These are phyloP conservation scores for Hymenoscyphus infarciens DNA, from an alignment of 2,329 filamentous ascomycete species.

Conservation along the genomic window DNA sequence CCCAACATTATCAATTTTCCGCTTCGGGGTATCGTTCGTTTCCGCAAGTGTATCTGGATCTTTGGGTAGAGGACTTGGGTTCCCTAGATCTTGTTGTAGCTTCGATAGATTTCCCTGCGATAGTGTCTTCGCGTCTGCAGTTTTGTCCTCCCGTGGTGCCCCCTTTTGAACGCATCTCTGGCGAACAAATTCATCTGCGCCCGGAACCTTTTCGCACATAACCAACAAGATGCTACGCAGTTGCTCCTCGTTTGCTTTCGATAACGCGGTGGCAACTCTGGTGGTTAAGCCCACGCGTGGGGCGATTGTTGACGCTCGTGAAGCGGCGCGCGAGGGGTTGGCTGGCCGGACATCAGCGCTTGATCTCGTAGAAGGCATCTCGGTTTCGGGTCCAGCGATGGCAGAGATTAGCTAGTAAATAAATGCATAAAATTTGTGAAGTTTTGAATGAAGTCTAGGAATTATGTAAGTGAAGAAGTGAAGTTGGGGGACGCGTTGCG, in stretches of 20 bases:
- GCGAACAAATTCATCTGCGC: not conserved
- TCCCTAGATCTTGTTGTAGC: not conserved
- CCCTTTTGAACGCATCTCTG: slow-evolving; percentile 1
- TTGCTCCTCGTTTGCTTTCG: not conserved
- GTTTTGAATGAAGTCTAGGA: not conserved
- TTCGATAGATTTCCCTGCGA: not conserved
- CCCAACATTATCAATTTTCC: not conserved
- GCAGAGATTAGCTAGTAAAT: not conserved
- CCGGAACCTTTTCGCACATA: slow-evolving; percentile 1
- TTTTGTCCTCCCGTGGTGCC: not conserved
- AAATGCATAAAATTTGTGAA: not conserved
- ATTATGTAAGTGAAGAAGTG: not conserved
- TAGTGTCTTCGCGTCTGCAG: not conserved
- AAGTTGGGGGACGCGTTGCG: not conserved
- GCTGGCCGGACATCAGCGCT: not conserved
- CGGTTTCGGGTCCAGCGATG: not conserved
- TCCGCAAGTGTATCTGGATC: not conserved
- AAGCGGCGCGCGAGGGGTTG: not conserved
- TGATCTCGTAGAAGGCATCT: not conserved
- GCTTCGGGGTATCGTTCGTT: not conserved
- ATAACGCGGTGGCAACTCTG: slow-evolving; percentile 2
- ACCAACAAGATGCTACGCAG: not conserved
- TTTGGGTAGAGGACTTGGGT: not conserved
- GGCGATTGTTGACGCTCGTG: not conserved
- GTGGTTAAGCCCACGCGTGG: not conserved